These are phyloP conservation scores for Ophiostoma populinum DNA, from an alignment of 2,329 filamentous ascomycete genomes.

Conservation along the genomic window DNA sequence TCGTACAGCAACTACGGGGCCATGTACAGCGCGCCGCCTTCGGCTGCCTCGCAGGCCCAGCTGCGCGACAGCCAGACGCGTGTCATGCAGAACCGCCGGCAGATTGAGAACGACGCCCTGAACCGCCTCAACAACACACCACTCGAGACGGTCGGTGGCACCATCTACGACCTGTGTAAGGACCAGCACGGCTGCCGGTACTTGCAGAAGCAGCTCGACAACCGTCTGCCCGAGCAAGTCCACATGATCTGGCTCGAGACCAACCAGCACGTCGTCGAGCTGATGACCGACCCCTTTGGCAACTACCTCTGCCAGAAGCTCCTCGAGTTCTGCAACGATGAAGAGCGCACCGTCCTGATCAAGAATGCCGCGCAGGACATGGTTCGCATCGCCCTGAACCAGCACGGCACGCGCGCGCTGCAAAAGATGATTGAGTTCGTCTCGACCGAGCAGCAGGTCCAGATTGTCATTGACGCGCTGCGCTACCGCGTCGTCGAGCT, in stretches of 20 bases:
- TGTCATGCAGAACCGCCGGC: constrained; percentile 57
- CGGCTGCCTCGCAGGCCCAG: constrained; percentile 19
- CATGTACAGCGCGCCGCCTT: constrained; percentile 22
- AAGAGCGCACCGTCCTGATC: constrained; percentile 84
- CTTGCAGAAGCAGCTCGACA: constrained; percentile 92
- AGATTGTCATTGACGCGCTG: constrained; percentile 74
- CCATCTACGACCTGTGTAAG: constrained; percentile 84
- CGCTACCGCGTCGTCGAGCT: constrained; percentile 75
- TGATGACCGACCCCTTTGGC: constrained; percentile 98
- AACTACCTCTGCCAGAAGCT: constrained; percentile 99
- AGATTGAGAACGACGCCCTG: constrained; percentile 56
- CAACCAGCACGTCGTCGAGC: constrained; percentile 80
- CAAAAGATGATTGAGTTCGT: constrained; percentile 99
- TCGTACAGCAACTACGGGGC: constrained; percentile 40
- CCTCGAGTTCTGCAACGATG: constrained; percentile 84
- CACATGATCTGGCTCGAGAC: constrained; percentile 93
- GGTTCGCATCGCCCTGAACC: constrained; percentile 86
- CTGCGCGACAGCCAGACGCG: constrained; percentile 60
- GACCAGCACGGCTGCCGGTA: constrained; percentile 97
- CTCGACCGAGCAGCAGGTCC: constrained; percentile 66
- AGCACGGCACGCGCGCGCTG: constrained; percentile 87
- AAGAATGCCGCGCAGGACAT: constrained; percentile 77
- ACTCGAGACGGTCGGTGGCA: constrained; percentile 62
- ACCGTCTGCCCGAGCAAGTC: constrained; percentile 64
- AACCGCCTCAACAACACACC: constrained; percentile 72